These are phyloP conservation scores for Plantago major DNA, from an alignment of 257 asterid species.

Conservation along the genomic window DNA sequence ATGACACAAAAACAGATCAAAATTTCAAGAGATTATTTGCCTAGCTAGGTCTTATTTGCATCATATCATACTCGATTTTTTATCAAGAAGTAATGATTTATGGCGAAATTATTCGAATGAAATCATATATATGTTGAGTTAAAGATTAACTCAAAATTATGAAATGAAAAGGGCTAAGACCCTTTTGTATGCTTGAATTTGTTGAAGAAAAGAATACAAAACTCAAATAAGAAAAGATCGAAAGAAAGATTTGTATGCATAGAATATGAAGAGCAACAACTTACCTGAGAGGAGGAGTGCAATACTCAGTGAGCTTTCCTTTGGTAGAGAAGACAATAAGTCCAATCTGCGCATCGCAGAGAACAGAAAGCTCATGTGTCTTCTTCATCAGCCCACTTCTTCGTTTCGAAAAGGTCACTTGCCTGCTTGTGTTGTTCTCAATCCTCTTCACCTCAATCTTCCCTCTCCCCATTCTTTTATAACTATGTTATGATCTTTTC, in stretches of 20 bases:
- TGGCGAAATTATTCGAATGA: too few relatives aligned
- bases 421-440: conserved; percentile 79
- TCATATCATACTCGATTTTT: too few relatives aligned
- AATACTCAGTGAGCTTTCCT: conserved; percentile 67
- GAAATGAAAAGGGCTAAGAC: too few relatives aligned
- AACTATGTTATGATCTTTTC: not conserved
- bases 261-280: not conserved
- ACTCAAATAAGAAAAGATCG: not conserved
- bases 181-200: too few relatives aligned
- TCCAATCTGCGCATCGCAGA: conserved; percentile 83
- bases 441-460: conserved; percentile 79
- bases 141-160: too few relatives aligned
- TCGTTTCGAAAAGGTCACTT: conserved; percentile 76
- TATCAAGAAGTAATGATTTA: too few relatives aligned
- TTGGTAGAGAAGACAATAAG: conserved; percentile 67
- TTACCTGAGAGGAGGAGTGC: conserved; percentile 52
- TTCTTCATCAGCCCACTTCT: conserved; percentile 72
- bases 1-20: not conserved
- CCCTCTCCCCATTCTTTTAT: conserved; percentile 64
- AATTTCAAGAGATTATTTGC: too few relatives aligned
- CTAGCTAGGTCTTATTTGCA: too few relatives aligned
- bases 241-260: not conserved
- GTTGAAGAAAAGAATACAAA: too few relatives aligned
- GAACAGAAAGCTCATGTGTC: conserved; percentile 82
- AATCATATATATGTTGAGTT: too few relatives aligned